phyloP scores from a whole-genome alignment of 768 basidiomycete genomes.

The Sutorius australiensis region DNA sequence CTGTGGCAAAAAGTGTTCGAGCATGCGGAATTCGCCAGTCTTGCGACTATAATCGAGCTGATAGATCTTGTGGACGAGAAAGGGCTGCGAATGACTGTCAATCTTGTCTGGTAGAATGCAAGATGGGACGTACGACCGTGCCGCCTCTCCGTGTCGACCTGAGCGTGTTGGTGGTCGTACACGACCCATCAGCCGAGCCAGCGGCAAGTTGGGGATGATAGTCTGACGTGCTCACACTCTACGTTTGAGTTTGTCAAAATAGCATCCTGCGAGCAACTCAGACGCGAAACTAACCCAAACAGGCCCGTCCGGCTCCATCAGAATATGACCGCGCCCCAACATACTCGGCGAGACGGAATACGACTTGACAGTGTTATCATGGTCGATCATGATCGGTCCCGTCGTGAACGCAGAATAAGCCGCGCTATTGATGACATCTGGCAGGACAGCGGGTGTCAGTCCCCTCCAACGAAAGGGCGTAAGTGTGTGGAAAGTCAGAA shows the following conservation, averaged over 20 bases:
- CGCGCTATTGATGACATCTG: constrained; percentile 70
- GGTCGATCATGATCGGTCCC: constrained; percentile 74
- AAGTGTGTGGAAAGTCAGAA: background rate
- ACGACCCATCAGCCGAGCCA: constrained; percentile 80
- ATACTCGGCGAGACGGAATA: constrained; percentile 69
- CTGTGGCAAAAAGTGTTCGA: constrained; percentile 81
- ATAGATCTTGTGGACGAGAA: constrained; percentile 75
- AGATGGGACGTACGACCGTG: constrained; percentile 51
- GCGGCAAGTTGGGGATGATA: constrained; percentile 84
- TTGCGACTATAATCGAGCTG: constrained; percentile 84
- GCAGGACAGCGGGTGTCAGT: background rate
- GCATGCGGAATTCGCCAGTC: constrained; percentile 74
- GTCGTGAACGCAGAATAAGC: constrained; percentile 66
- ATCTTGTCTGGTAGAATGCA: background rate
- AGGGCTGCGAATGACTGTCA: constrained; percentile 45
- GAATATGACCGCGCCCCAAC: constrained; percentile 66
- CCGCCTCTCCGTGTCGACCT: constrained; percentile 67
- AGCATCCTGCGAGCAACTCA: background rate
- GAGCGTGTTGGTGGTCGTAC: constrained; percentile 68
- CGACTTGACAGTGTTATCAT: constrained; percentile 76
- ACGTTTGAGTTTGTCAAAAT: background rate
- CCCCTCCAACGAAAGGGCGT: too few relatives aligned
- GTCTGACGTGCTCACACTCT: constrained; percentile 76
- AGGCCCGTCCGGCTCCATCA: constrained; percentile 74
- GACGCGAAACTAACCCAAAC: constrained; percentile 65